Evolutionary conservation across 306 rosid species (phyloP), one percentile per base, ranked within the genome.

Genomic region (Medicago ruthenica): DNA sequence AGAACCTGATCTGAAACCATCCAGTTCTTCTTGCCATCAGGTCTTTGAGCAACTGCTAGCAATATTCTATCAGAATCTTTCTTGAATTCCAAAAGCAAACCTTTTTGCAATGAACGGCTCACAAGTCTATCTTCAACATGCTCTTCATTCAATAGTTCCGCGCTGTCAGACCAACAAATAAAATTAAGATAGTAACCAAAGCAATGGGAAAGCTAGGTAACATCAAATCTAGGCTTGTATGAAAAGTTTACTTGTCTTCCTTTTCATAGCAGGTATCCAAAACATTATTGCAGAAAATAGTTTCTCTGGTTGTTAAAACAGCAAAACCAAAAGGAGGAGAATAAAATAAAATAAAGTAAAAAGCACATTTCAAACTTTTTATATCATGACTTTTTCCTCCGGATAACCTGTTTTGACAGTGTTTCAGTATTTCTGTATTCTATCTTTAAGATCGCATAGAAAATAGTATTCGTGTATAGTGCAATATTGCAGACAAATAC

Each of bases 11-110:
- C 99, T 68, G 85, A 90, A 85, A 96, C 99, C 92, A 90, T 90
- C 99, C 99, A 96, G 79, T 96, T 96, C 86, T 92, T 96, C 89
- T 96, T 96, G 84, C 99, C 98, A 78, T 96, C 99, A 13, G 97
- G 98, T 78, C 87, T 87, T 83, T 88, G 97, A 71, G 96, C 90
- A 80, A 96, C 90, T 22, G 97, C 99, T 67, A 96, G 84, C 82
- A 96, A 71, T 36, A 84, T 78, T 76, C 93, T 87, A 42, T 90
- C 99, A 45, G 98, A 77, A 60, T 92, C 99, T 91, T 92, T 92
- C 91, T 87, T 92, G 87, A 89, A 92, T 83, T 96, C 99, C 73
- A 96, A 85, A 74, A 96, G 88, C 78, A 87, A 76, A 41, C 99
- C 98, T 27, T 88, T 88, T 57, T 91, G 83, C 80, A 96, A 79